Base-by-base conservation (phyloP, 345 rosid genomes). In the Eutrema yunnanense region DNA sequence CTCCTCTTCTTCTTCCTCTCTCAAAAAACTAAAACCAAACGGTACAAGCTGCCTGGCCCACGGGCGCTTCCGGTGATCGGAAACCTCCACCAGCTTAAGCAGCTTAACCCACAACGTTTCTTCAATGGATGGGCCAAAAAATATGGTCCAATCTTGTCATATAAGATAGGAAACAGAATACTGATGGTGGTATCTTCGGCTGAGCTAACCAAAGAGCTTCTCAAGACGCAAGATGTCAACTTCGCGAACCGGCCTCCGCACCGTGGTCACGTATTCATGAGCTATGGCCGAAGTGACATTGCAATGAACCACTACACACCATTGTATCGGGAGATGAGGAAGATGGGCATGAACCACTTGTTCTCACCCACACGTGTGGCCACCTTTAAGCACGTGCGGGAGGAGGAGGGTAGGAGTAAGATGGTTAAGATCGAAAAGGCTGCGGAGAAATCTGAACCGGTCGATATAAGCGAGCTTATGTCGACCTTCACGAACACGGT, bases 91-190 rank as follows among this genome's bases (percentile, higher is more conserved):
- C 87, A 81, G 41, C 69, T 88, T 51, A 32, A 6, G 4, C 49
- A 0, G 16, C 48, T 72, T 7, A 54, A 54, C 76, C 75, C 78
- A 43, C 87, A 80, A 59, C 61, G 29, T 0, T 65, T 69, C 38
- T 57, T 86, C 34, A 33, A 73, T 75, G 41, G 71, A 9, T 87
- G 87, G 58, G 82, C 88, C 9, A 73, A 79, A 64, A 73, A 51
- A 6, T 82, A 78, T 19, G 89, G 87, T 2, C 84, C 90, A n/a
- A 53, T 88, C 19, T 62, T 86, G 42, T 83, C 80, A 10, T 47
- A 86, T 13, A 73, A 68, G 38, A 67, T 88, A 1, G 90, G 86
- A 9, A 46, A 3, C 3, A 49, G 5, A 9, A 77, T 73, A 33
- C 7, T 69, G 26, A 58, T 86, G 0, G 80, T 84, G 11, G 48